Evolutionary conservation across 345 rosid species (phyloP), one percentile per base, ranked within the genome.

Genomic region (Gossypium turneri): DNA sequence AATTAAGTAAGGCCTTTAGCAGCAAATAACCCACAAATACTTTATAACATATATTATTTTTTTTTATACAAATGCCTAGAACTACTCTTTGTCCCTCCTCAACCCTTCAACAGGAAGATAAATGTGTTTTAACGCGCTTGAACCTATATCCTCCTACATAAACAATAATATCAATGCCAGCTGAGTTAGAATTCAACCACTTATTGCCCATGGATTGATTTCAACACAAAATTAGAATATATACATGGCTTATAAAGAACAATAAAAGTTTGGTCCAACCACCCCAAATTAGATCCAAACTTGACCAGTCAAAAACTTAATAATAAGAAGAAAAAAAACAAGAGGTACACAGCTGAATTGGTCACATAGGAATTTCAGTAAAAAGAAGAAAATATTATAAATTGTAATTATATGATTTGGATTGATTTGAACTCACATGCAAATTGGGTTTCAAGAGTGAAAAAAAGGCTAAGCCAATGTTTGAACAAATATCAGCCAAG

Each of bases 351-450:
- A 25, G 1, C 34, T 2, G 73, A 67, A 9, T 22, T 58, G 34
- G 27, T 34, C 41, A 34, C 7, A 34, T 34, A 34, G 41, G 41
- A 34, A 34, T 34, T 34, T 1, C 41, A 34, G 5, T 1, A 5
- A 34, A 34, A 5, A 4, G 41, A 34, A 34, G 0, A 34, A 34
- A 6, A 5, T 4, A 34, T 34, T 34, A 34, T 34, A 67, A 12
- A n/a, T n/a, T 51, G 13, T 4, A 34, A 60, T 72, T 44, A 22
- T 61, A 17, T 22, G 66, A 16, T 52, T 61, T 72, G 63, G 72
- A 67, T 52, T 75, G 74, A 55, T 67, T 27, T 29, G 79, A 67
- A 53, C 38, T 72, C 77, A 72, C 79, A 78, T 73, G 81, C 81
- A 66, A 77, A 45, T 12, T 11, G 20, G 67, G 17, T 63, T 12